Base-by-base conservation (phyloP, 495 filamentous ascomycete genomes). In the Penicillium nucicola region DNA sequence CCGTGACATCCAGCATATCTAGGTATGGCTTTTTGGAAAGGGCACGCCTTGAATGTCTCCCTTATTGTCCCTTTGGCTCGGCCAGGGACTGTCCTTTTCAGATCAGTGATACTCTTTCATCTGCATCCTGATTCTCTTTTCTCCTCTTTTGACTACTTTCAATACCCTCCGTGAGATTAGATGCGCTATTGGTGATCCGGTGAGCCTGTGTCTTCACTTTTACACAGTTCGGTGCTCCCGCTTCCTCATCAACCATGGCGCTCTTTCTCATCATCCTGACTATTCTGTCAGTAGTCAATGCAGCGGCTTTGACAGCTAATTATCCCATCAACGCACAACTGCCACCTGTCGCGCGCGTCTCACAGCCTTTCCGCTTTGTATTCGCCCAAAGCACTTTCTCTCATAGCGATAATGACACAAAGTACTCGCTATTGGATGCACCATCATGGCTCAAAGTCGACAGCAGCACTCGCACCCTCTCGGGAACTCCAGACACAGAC, bases 271-370 rank as follows among this genome's bases (percentile, higher is more conserved):
- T 66, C 20, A 31, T 68, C 28, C 48, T 76, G 57, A 52, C 57
- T 28, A 47, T 77, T 14, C 43, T 73, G 20, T 56, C 65, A 42
- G 53, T 51, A 28, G 70, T 72, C 14, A 53, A 60, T 42, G 81
- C 80, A 37, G 56, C 56, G 64, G 60, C 40, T 74, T 78, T 45
- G 52, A 62, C 46, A 19, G 71, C 84, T 42, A 79, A 79, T 31
- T 85, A 89, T 43, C 86, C 86, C 0, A 76, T 92, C 55, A 90
- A 90, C 64, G 77, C 86, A 5, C 88, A 93, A 60, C 76, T 90
- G 10, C 88, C 88, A 32, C 85, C 85, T 4, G 84, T 90, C 43
- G 89, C 87, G 3, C 80, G 85, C 45, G 74, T 85, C 5, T 77
- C 76, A 8, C 54, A 85, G 53, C 70, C 75, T 0, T 92, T 85